phyloP scores from a whole-genome alignment of 1,284 basidiomycete species.

The Paramarasmius palmivorus region DNA sequence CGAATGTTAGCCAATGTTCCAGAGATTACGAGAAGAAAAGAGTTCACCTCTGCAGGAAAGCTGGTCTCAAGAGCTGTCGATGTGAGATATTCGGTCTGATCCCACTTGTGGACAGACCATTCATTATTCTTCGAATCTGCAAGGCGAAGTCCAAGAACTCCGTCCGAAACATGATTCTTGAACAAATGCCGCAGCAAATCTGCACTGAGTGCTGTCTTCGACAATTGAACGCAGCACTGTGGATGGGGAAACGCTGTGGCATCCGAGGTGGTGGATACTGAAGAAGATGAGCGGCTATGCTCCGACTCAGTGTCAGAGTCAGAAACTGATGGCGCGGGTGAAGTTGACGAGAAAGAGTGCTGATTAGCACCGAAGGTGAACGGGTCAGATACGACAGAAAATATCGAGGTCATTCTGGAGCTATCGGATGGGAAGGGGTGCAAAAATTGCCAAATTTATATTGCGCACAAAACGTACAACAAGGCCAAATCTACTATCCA shows the following conservation, averaged over 20 bases:
- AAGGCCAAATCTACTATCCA: no score
- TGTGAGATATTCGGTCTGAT: background rate
- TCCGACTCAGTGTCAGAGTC: constrained; percentile 18
- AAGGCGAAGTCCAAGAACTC: background rate
- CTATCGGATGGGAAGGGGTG: background rate
- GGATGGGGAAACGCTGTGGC: background rate
- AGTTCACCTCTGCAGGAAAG: background rate
- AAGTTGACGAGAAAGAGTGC: constrained; percentile 26
- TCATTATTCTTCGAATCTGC: no score
- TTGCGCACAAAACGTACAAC: background rate
- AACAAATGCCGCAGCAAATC: background rate
- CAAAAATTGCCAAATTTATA: constrained; percentile 1
- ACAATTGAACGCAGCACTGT: background rate
- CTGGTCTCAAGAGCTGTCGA: background rate
- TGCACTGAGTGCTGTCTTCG: background rate
- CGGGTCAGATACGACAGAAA: constrained; percentile 9
- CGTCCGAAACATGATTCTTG: background rate
- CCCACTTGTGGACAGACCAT: background rate
- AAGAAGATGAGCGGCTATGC: constrained; percentile 1
- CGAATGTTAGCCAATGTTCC: background rate
- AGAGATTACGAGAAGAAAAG: background rate
- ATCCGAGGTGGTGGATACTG: background rate
- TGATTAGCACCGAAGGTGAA: constrained; percentile 14
- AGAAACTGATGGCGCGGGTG: constrained; percentile 26
- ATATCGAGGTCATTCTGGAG: constrained; percentile 5